These are phyloP conservation scores for Pelargonium citronellum DNA, from an alignment of 441 rosid genomes.

Conservation along the genomic window DNA sequence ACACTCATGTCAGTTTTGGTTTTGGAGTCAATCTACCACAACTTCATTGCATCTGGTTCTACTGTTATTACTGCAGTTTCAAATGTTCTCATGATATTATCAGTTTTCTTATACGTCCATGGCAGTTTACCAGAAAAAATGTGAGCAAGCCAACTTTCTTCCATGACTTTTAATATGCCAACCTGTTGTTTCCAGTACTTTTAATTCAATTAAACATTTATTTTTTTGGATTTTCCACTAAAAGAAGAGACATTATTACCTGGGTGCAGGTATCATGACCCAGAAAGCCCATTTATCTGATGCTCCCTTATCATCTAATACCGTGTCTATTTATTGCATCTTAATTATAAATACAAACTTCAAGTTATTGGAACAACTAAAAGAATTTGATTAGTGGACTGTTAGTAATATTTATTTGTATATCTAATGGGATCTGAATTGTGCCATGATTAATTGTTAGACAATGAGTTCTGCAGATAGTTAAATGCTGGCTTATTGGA, in stretches of 20 bases:
- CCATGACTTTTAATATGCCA: conserved; percentile 12
- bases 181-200: conserved; percentile 9
- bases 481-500: conserved; percentile 1
- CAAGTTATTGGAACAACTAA: neutral
- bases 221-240: neutral
- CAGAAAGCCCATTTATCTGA: neutral
- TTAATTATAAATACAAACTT: neutral
- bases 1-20: conserved; percentile 41
- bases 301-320: neutral
- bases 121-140: conserved; percentile 60
- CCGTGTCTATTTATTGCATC: neutral
- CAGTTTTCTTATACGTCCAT: conserved; percentile 51
- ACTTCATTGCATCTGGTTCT: conserved; percentile 55
- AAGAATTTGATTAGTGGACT: neutral
- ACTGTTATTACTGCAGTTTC: conserved; percentile 47
- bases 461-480: neutral
- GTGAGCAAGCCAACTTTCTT: conserved; percentile 35
- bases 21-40: conserved; percentile 57
- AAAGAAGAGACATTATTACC: neutral
- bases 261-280: neutral
- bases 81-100: conserved; percentile 47
- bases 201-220: neutral
- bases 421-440: neutral
- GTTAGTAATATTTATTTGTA: neutral
- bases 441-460: neutral